Base-by-base conservation (phyloP, 2,329 filamentous ascomycete species). In the Sclerotiophoma versabilis region DNA sequence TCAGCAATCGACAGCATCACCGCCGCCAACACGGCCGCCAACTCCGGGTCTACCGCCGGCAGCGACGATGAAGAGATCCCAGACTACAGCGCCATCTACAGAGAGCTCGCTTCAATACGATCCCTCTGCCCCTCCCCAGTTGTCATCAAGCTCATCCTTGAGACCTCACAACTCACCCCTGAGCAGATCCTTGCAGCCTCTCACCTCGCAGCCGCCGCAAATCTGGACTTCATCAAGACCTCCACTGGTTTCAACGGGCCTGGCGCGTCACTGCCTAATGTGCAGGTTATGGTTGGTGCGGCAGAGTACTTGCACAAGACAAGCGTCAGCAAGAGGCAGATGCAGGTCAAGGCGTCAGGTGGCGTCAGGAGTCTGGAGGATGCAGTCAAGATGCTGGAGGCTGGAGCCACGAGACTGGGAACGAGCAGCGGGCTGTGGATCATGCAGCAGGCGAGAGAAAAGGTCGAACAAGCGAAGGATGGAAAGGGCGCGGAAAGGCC, bases 151-250 rank as follows among this genome's bases (percentile, higher is more conserved):
- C 79, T 86, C 38, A 87, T 87, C 58, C 70, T 87, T 45, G 84
- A 87, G 66, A 85, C 84, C 7, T 81, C 80, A 0, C 80, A 83
- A 63, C 74, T 87, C 15, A 69, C 65, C 2, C 58, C 66, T 5
- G 63, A 75, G 5, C 77, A 86, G 57, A 80, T 86, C 48, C 76
- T 86, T 27, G 83, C 83, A 1, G 84, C 78, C 0, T 79, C 78
- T 15, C 76, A 81, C 19, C 74, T 87, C 33, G 79, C 81, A 2
- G 79, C 78, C 14, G 75, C 79, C 27, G 83, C 84, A 2, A 78
- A 78, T 4, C 81, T 82, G 41, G 83, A 86, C 60, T 87, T 80
- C 58, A 80, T 87, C 57, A 87, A 87, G 73, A 87, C 84, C 0
- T 81, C 79, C 25, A 87, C 84, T 1, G 84, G 84, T 1, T 86